Evolutionary conservation across 2,329 filamentous ascomycete species (phyloP), one percentile per base, ranked within the genome.

Genomic region (Amylocarpus encephaloides): DNA sequence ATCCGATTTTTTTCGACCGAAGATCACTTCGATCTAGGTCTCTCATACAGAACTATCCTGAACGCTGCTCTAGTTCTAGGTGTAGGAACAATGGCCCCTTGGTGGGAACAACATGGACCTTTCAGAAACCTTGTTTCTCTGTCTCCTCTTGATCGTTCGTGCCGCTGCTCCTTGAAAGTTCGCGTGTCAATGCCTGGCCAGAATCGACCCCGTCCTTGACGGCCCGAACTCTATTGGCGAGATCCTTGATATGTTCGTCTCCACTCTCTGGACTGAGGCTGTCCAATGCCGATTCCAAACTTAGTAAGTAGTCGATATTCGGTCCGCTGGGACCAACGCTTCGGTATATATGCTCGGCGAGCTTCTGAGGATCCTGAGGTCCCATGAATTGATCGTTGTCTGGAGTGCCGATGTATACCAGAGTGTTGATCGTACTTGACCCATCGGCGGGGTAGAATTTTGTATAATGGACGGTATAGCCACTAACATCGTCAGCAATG

Each of bases 371-470:
- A 48, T 93, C 84, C 65, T 95, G 90, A 0, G 85, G 82, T 0
- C 88, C 89, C 34, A 91, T 76, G 64, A 98, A 98, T 68, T 97
- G 93, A 49, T 88, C 85, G 64, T 98, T 98, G 41, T 85, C 82
- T 0, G 93, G 93, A 2, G 94, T 86, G 18, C 93, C 93, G 64
- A 98, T 97, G 68, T 98, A 98, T 1, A 95, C 88, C 55, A 96
- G 79, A 52, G 78, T 75, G 48, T 66, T 68, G 61, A 81, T 76
- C 16, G 69, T 59, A 3, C 64, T 49, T 12, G 66, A 63, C 22
- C 64, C 64, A 55, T 72, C 68, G 38, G 68, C 65, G n/a, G 69
- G 82, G 61, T 91, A 75, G 67, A 97, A 96, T 0, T 86, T 82
- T 26, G 90, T 88, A 68, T 90, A 88, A 69, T 96, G 91, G 59